phyloP scores from a whole-genome alignment of 208 protist species.

The Phytomonas francai region DNA sequence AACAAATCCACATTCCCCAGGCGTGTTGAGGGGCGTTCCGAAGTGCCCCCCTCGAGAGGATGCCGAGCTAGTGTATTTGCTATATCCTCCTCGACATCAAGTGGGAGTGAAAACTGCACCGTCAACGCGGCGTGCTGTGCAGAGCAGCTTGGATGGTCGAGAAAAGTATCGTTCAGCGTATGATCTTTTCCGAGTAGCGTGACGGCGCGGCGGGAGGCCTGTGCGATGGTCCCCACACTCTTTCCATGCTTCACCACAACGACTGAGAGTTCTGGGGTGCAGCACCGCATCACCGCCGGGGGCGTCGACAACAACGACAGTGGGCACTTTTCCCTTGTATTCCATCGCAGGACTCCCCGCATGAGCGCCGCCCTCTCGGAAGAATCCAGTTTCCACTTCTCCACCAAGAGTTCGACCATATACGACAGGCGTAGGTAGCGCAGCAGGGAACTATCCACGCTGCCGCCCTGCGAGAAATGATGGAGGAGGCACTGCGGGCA shows the following conservation, averaged over 20 bases:
- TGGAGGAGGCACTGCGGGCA: conserved; percentile 66
- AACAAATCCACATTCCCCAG: not conserved
- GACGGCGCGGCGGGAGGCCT: conserved; percentile 34
- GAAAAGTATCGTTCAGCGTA: conserved; percentile 41
- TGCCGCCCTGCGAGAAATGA: conserved; percentile 23
- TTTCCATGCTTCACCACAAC: conserved; percentile 36
- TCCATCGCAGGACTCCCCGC: conserved; percentile 26
- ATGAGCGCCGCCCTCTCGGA: conserved; percentile 17
- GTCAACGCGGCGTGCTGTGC: conserved; percentile 68
- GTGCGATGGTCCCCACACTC: conserved; percentile 21
- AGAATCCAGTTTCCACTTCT: conserved; percentile 5
- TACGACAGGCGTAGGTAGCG: conserved; percentile 35
- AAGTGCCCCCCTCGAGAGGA: not conserved
- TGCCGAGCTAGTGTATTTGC: not conserved
- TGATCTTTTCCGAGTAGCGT: conserved; percentile 65
- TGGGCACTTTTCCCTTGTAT: not conserved
- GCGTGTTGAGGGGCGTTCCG: not conserved
- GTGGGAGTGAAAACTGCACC: conserved; percentile 41
- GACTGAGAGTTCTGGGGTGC: not conserved
- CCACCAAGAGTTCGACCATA: conserved; percentile 23
- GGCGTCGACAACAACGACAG: not conserved
- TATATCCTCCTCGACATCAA: conserved; percentile 2
- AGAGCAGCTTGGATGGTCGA: conserved; percentile 79
- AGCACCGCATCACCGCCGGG: not conserved
- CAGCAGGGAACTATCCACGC: conserved; percentile 16